These are phyloP conservation scores for Hydnomerulius pinastri DNA, from an alignment of 768 basidiomycete species.

Conservation along the genomic window DNA sequence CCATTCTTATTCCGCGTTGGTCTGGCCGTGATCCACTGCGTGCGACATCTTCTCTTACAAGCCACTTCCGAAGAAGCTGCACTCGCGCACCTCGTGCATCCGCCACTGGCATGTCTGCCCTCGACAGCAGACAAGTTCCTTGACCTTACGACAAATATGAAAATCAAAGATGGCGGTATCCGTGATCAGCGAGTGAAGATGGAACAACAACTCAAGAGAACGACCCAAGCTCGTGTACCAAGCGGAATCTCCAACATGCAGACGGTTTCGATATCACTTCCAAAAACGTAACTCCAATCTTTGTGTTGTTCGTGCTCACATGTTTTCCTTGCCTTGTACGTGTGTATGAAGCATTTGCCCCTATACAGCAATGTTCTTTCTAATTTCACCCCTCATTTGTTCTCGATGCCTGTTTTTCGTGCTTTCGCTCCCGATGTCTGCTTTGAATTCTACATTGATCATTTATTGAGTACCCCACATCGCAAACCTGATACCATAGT, in stretches of 20 bases:
- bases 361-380: background rate
- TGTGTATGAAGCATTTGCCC: background rate
- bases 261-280: slow-evolving; percentile 28
- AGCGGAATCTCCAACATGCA: slow-evolving; percentile 31
- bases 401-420: background rate
- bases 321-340: background rate
- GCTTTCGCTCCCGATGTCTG: background rate
- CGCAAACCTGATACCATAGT: slow-evolving; percentile 11
- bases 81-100: slow-evolving; percentile 50
- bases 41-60: slow-evolving; percentile 61
- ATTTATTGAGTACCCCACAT: slow-evolving; percentile 19
- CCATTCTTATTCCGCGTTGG: slow-evolving; percentile 76
- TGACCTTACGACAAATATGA: slow-evolving; percentile 59
- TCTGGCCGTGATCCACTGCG: slow-evolving; percentile 61
- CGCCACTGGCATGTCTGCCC: slow-evolving; percentile 56
- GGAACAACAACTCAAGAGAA: slow-evolving; percentile 70
- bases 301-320: background rate
- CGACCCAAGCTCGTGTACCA: slow-evolving; percentile 41
- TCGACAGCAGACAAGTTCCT: slow-evolving; percentile 62
- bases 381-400: too few species aligned
- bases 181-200: slow-evolving; percentile 75
- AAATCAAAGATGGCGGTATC: slow-evolving; percentile 78
- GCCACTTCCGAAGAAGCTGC: slow-evolving; percentile 46
- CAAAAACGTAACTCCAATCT: slow-evolving; percentile 13
- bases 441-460: slow-evolving; percentile 1